phyloP scores from a whole-genome alignment of 495 filamentous ascomycete genomes.

The Daldinia grandis region DNA sequence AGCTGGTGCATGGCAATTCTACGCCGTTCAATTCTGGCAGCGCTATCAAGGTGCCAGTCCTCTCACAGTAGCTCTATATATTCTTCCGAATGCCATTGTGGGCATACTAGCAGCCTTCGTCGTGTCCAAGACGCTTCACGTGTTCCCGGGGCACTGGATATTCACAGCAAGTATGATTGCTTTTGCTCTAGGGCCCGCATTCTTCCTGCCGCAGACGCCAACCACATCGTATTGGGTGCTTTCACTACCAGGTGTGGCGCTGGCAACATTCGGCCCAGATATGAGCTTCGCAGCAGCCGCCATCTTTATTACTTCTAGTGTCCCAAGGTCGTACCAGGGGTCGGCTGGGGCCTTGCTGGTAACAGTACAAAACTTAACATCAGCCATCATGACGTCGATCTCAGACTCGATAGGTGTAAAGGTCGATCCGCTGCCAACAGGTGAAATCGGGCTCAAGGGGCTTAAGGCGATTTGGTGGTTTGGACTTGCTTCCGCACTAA shows the following conservation, averaged over 20 bases:
- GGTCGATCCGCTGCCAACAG: constrained; percentile 48
- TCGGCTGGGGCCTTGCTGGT: constrained; percentile 69
- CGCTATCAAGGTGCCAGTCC: constrained; percentile 53
- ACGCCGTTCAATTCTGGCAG: constrained; percentile 61
- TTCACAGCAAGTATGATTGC: constrained; percentile 53
- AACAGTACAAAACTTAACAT: constrained; percentile 66
- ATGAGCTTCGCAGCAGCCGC: constrained; percentile 68
- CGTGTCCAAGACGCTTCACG: constrained; percentile 55
- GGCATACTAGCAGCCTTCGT: constrained; percentile 57
- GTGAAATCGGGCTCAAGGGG: constrained; percentile 55
- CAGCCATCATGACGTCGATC: constrained; percentile 56
- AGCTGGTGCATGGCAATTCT: constrained; percentile 61
- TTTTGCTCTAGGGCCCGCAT: constrained; percentile 54
- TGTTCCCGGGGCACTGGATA: constrained; percentile 60
- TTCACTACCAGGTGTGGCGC: constrained; percentile 59
- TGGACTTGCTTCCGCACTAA: constrained; percentile 49
- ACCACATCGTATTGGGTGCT: constrained; percentile 64
- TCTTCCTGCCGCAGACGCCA: constrained; percentile 56
- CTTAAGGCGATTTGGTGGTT: constrained; percentile 61
- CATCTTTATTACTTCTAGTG: constrained; percentile 65
- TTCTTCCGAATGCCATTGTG: constrained; percentile 55
- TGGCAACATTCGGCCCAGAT: constrained; percentile 68
- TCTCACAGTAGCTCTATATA: constrained; percentile 53
- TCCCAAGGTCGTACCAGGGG: constrained; percentile 66
- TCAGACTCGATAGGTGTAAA: constrained; percentile 56